Evolutionary conservation across 1,284 basidiomycete genomes (phyloP).

Genomic region (Amylostereum chailletii): DNA sequence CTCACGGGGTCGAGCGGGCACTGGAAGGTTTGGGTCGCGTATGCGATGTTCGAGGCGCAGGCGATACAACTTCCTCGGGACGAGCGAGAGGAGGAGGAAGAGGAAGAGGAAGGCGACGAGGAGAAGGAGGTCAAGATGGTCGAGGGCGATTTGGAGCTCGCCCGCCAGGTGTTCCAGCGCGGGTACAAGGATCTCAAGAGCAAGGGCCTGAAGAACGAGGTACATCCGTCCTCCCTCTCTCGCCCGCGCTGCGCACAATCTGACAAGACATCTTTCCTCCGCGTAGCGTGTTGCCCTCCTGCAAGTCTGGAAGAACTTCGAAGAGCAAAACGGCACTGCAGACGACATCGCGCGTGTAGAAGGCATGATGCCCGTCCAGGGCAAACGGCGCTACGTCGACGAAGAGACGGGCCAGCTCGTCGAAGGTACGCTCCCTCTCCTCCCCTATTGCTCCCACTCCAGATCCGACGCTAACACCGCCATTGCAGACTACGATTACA

Average conservation of each 20-base stretch:
- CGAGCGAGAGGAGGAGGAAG: conserved; percentile 67
- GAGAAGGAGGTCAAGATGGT: conserved; percentile 55
- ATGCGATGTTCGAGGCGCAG: conserved; percentile 70
- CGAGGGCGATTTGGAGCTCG: conserved; percentile 60
- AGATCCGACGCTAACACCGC: conserved; percentile 2
- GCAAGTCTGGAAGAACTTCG: conserved; percentile 91
- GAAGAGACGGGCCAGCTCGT: conserved; percentile 78
- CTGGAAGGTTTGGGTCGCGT: conserved; percentile 88
- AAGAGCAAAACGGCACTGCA: conserved; percentile 65
- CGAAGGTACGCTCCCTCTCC: conserved; percentile 55
- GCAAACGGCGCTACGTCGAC: conserved; percentile 78
- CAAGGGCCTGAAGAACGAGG: conserved; percentile 82
- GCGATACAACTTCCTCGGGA: conserved; percentile 57
- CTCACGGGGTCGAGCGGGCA: conserved; percentile 85
- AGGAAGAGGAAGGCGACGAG: conserved; percentile 60
- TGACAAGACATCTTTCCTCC: conserved; percentile 2
- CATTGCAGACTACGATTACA: conserved; percentile 79
- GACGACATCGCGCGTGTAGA: conserved; percentile 72
- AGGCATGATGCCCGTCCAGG: conserved; percentile 84
- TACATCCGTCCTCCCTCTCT: conserved; percentile 25
- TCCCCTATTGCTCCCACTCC: not conserved
- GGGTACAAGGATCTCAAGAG: conserved; percentile 82
- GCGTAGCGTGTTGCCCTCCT: conserved; percentile 77
- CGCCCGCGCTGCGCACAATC: conserved; percentile 2
- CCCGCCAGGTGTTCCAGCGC: conserved; percentile 75